phyloP scores from a whole-genome alignment of 179 eudicot genomes.

The Silene coronaria region DNA sequence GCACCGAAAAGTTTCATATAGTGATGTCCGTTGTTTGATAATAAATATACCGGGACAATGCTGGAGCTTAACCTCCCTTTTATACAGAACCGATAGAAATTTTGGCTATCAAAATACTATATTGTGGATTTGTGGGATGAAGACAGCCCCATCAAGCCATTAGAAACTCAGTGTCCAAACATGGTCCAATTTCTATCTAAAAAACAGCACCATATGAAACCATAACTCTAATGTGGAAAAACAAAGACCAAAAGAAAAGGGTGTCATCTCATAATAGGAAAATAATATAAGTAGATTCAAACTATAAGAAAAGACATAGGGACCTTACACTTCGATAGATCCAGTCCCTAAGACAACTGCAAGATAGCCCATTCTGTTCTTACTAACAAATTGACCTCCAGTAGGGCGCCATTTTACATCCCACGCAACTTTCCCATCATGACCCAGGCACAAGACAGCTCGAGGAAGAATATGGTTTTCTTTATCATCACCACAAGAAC shows the following conservation, averaged over 20 bases:
- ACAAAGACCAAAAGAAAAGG: background rate
- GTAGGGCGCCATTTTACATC: slow-evolving; percentile 88
- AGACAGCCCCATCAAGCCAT: background rate
- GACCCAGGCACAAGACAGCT: slow-evolving; percentile 78
- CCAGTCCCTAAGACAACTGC: slow-evolving; percentile 92
- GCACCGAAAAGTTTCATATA: too few relatives aligned
- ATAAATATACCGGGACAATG: background rate
- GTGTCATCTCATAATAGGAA: background rate
- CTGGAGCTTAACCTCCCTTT: background rate
- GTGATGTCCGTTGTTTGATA: too few relatives aligned
- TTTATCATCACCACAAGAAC: slow-evolving; percentile 28
- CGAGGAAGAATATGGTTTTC: slow-evolving; percentile 56
- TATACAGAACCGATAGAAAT: background rate
- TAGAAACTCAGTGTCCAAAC: background rate
- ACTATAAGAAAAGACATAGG: slow-evolving; percentile 4
- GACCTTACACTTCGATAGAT: slow-evolving; percentile 85
- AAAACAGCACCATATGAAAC: background rate
- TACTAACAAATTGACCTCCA: slow-evolving; percentile 32
- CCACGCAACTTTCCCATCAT: slow-evolving; percentile 96
- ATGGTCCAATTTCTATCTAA: background rate
- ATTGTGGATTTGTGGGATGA: background rate
- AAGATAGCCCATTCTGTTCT: slow-evolving; percentile 79
- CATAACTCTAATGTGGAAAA: background rate
- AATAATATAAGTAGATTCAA: background rate
- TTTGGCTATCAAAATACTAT: background rate